Evolutionary conservation across 768 basidiomycete species (phyloP), one percentile per base, ranked within the genome.

Genomic region (Mycena vitilis): DNA sequence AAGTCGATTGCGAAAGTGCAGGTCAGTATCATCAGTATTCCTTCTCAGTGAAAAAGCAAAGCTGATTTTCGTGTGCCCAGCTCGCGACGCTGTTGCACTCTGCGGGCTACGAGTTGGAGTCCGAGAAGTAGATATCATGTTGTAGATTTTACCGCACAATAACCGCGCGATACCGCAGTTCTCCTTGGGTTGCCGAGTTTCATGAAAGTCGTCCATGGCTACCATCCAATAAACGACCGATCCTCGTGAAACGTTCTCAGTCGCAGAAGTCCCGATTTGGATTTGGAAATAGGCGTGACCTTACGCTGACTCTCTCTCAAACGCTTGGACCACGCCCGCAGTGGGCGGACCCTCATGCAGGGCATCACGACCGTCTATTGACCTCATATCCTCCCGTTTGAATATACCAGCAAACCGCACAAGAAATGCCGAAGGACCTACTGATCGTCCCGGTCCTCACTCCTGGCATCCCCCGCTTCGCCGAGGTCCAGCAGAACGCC

Each of bases 1-100:
- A 87, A 83, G 73, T 88, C 89, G 18, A 96, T 97, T 71, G 92
- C 94, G 6, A 95, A 95, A 81, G 95, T 96, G 12, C 92, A 95
- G 83, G 93, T 91, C 36, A 56, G 53, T 30, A 23, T 40, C 2
- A 7, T 5, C 36, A 36, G 42, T 23, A 49, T 23, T 58, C 10
- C 25, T 7, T 44, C 6, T 47, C 18, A 15, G 4, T n/a, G 18
- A 45, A 25, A 15, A 45, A 45, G 42, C 44, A 6, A 59, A 49
- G 38, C 40, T 40, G 40, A 40, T 40, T 40, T 40, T 40, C n/a
- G 30, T 30, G n/a, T n/a, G 18, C 15, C 25, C 20, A 91, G 90
- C 89, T 94, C 72, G 91, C 91, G 1, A 86, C 90, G 9, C 75
- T 93, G 53, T 78, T 94, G 53, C 92, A 93, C 69, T 81, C 88